Evolutionary conservation across 495 filamentous ascomycete genomes (phyloP).

Genomic region (Lepidopterella palustris): DNA sequence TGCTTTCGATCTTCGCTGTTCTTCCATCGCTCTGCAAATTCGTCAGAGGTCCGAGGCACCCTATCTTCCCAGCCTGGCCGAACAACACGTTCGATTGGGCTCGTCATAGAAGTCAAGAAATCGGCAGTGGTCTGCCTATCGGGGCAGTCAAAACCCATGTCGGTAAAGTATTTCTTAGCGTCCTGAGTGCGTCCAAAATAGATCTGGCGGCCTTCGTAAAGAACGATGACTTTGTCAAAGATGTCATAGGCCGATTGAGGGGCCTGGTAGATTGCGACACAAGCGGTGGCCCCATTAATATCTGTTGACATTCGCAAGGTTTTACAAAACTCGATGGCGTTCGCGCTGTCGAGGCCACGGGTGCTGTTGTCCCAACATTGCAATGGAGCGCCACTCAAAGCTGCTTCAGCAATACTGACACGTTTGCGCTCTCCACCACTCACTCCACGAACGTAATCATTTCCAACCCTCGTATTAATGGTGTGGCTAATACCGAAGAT

Average conservation of each 20-base stretch:
- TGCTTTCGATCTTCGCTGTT: constrained; percentile 59
- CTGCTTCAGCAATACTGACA: constrained; percentile 40
- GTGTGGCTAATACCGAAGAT: constrained; percentile 42
- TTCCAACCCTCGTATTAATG: constrained; percentile 38
- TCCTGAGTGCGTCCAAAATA: constrained; percentile 33
- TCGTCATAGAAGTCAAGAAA: constrained; percentile 68
- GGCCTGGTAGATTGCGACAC: constrained; percentile 40
- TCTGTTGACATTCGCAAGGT: constrained; percentile 38
- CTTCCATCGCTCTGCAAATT: constrained; percentile 68
- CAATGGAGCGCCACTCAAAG: constrained; percentile 33
- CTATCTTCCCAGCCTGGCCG: constrained; percentile 54
- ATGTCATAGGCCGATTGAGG: constrained; percentile 36
- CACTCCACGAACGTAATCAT: constrained; percentile 40
- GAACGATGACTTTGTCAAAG: constrained; percentile 40
- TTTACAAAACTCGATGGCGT: constrained; percentile 41
- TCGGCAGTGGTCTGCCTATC: constrained; percentile 59
- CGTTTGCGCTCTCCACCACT: constrained; percentile 40
- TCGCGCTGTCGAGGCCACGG: constrained; percentile 40
- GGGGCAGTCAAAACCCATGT: constrained; percentile 57
- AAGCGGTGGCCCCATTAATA: constrained; percentile 33
- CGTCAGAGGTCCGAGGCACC: constrained; percentile 63
- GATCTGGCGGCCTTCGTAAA: constrained; percentile 41
- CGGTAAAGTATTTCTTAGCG: constrained; percentile 38
- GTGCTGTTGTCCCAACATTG: constrained; percentile 43
- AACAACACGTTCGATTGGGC: constrained; percentile 55